Conservation (phyloP, 192 early-diverging fungal species). For the Coemansia sp. region DNA sequence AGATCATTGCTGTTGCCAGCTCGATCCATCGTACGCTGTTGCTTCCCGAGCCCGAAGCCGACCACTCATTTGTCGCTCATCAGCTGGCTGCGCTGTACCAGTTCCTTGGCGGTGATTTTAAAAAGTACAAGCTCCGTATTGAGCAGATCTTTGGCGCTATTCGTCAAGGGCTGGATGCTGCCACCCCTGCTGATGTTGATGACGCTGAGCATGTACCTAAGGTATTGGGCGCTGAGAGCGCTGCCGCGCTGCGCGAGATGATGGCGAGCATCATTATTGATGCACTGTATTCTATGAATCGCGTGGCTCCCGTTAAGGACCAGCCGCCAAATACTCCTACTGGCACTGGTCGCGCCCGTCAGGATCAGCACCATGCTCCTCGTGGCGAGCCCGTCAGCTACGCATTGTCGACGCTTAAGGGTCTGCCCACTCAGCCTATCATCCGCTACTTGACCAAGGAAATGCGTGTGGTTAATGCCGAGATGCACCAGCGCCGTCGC, state of each 20-base stretch:
- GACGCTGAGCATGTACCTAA: neutral
- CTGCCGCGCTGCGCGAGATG: conserved; percentile 31
- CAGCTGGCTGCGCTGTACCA: conserved; percentile 53
- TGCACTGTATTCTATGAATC: conserved; percentile 45
- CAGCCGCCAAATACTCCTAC: conserved; percentile 20
- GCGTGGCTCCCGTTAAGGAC: conserved; percentile 26
- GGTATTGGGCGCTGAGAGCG: conserved; percentile 20
- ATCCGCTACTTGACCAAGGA: conserved; percentile 45
- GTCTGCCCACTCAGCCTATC: conserved; percentile 52
- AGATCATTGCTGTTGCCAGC: conserved; percentile 41
- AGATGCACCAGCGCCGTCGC: conserved; percentile 7
- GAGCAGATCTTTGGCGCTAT: conserved; percentile 44
- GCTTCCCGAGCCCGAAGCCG: conserved; percentile 18
- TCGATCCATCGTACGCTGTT: conserved; percentile 36
- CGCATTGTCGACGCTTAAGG: conserved; percentile 51
- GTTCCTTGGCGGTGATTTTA: conserved; percentile 53
- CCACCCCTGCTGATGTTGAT: neutral
- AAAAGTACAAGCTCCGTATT: conserved; percentile 51
- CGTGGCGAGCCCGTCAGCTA: conserved; percentile 13
- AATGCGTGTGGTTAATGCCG: conserved; percentile 36
- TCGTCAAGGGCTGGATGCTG: conserved; percentile 21
- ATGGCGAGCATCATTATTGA: conserved; percentile 49
- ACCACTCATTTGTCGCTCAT: conserved; percentile 44
- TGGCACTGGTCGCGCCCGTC: conserved; percentile 10
- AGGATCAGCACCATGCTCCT: conserved; percentile 6